A percentile compares a stretch with the other conserved stretches of the same genome.
phyloP scores from a whole-genome alignment of 2,329 filamentous ascomycete genomes.

The Botrytis fabae region DNA sequence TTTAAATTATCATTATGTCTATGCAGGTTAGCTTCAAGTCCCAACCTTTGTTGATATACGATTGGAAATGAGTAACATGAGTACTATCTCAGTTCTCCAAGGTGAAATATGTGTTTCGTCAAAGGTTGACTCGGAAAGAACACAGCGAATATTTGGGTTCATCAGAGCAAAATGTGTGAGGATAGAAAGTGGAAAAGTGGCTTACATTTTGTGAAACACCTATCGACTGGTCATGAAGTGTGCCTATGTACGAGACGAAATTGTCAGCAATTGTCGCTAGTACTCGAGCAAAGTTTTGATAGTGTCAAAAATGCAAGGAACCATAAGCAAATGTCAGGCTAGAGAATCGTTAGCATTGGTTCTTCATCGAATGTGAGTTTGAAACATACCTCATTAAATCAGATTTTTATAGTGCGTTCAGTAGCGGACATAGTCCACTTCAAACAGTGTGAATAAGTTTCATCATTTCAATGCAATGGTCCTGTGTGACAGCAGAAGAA shows the following conservation, averaged over 20 bases:
- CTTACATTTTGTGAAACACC: constrained; percentile 25
- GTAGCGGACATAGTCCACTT: constrained; percentile 40
- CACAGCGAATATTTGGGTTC: constrained; percentile 42
- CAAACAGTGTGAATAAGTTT: constrained; percentile 49
- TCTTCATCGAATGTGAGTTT: background rate
- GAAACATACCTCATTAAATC: constrained; percentile 48
- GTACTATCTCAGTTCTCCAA: constrained; percentile 44
- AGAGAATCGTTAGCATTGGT: background rate
- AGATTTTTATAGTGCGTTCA: constrained; percentile 46
- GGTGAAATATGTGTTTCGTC: constrained; percentile 43
- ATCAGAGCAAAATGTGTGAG: constrained; percentile 37
- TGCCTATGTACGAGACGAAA: constrained; percentile 14
- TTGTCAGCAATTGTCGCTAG: constrained; percentile 31
- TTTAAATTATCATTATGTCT: background rate
- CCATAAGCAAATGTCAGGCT: constrained; percentile 41
- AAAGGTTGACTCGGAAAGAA: constrained; percentile 41
- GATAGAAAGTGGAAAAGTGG: background rate
- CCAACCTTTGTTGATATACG: background rate
- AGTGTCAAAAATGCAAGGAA: constrained; percentile 28
- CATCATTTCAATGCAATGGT: constrained; percentile 43
- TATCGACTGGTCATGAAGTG: constrained; percentile 5
- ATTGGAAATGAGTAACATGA: constrained; percentile 13
- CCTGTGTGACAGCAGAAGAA: constrained; percentile 21
- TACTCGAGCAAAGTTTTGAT: background rate
- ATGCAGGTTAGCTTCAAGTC: background rate